phyloP scores from a whole-genome alignment of 768 basidiomycete species.

The Rhizopogon salebrosus region DNA sequence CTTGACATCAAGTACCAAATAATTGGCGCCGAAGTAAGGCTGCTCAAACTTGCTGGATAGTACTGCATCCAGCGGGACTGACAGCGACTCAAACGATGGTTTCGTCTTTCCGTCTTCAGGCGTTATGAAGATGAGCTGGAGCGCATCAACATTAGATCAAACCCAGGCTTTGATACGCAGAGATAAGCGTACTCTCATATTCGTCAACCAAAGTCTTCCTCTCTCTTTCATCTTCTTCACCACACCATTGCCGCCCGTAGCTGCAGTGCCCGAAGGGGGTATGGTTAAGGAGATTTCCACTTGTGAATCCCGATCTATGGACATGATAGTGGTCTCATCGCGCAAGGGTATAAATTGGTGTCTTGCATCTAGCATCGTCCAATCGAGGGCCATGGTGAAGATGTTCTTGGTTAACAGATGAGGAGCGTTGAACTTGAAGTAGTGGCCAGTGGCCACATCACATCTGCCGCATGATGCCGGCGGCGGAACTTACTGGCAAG shows the following conservation, averaged over 20 bases:
- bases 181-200: slow-evolving; percentile 55
- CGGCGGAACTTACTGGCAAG: too few relatives aligned
- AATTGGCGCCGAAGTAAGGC: slow-evolving; percentile 68
- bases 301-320: slow-evolving; percentile 39
- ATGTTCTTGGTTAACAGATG: not conserved
- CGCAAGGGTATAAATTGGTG: slow-evolving; percentile 60
- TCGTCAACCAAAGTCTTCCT: slow-evolving; percentile 63
- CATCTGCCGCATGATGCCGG: too few relatives aligned
- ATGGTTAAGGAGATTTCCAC: slow-evolving; percentile 55
- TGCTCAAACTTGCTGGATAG: slow-evolving; percentile 71
- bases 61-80: slow-evolving; percentile 58
- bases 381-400: slow-evolving; percentile 67
- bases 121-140: slow-evolving; percentile 60
- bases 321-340: slow-evolving; percentile 54
- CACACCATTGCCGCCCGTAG: slow-evolving; percentile 50
- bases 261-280: slow-evolving; percentile 43
- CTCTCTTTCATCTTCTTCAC: slow-evolving; percentile 50
- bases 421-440: not conserved
- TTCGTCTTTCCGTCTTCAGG: slow-evolving; percentile 19
- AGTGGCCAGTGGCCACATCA: too few relatives aligned
- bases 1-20: slow-evolving; percentile 57
- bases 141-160: slow-evolving; percentile 2
- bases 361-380: slow-evolving; percentile 58
- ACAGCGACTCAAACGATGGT: slow-evolving; percentile 37
- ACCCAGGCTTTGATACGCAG: slow-evolving; percentile 1